phyloP scores from a whole-genome alignment of 345 rosid species.

The Conringia planisiliqua region DNA sequence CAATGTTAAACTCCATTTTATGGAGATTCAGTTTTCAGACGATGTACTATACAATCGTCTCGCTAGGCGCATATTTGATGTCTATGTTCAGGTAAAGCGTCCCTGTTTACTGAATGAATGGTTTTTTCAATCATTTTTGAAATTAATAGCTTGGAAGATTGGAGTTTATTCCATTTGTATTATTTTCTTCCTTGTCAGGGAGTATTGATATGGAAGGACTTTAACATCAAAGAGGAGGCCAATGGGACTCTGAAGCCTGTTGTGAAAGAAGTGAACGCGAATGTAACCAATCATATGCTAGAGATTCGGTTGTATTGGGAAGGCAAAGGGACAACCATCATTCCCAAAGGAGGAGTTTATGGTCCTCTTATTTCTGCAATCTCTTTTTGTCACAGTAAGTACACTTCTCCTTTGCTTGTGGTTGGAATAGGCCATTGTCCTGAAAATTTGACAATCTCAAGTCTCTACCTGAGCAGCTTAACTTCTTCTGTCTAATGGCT shows the following conservation, averaged over 20 bases:
- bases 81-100: conserved; percentile 48
- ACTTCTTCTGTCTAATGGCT: too few relatives aligned
- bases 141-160: not conserved
- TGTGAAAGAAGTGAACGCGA: not conserved
- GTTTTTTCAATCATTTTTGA: too few relatives aligned
- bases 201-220: conserved; percentile 31
- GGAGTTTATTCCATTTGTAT: not conserved
- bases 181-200: not conserved
- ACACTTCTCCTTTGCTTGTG: too few relatives aligned
- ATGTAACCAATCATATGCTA: conserved; percentile 35
- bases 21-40: conserved; percentile 52
- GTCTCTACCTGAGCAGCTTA: not conserved
- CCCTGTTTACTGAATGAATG: not conserved
- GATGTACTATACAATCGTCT: conserved; percentile 33
- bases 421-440: too few relatives aligned
- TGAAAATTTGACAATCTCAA: not conserved
- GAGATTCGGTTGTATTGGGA: conserved; percentile 57
- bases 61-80: conserved; percentile 58
- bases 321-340: conserved; percentile 42
- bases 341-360: conserved; percentile 44
- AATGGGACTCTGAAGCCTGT: conserved; percentile 32
- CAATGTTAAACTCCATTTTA: conserved; percentile 54
- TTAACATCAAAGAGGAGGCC: conserved; percentile 44
- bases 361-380: conserved; percentile 69
- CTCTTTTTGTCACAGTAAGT: conserved; percentile 32